phyloP scores from a whole-genome alignment of 2,329 filamentous ascomycete species.

The Tolypocladium capitatum region DNA sequence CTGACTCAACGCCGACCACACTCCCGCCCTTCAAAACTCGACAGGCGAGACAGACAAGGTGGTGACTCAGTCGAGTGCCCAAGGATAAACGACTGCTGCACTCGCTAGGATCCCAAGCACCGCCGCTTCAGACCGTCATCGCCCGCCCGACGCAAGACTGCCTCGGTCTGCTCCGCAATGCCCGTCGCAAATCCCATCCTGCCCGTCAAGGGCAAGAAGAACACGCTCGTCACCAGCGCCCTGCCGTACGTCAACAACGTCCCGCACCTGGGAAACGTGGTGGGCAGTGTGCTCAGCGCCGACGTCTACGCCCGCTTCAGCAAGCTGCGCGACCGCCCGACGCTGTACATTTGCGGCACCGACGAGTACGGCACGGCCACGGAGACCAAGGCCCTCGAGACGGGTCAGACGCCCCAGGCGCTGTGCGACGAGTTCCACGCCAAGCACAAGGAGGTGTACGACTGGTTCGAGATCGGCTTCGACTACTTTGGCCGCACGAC shows the following conservation, averaged over 20 bases:
- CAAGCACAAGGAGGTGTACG: constrained; percentile 80
- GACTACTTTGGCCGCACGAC: constrained; percentile 92
- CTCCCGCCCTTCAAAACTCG: neutral
- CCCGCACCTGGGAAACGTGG: constrained; percentile 78
- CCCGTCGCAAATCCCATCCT: constrained; percentile 31
- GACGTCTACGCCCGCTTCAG: constrained; percentile 77
- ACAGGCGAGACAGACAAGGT: neutral
- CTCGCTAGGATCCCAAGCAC: neutral
- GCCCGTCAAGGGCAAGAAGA: constrained; percentile 62
- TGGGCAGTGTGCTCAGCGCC: constrained; percentile 76
- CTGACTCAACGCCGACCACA: too few relatives aligned
- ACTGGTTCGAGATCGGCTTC: constrained; percentile 93
- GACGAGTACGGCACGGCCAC: constrained; percentile 96
- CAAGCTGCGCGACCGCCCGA: constrained; percentile 65
- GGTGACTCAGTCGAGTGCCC: constrained; percentile 1
- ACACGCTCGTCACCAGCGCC: constrained; percentile 85
- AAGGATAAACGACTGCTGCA: neutral
- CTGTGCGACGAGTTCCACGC: constrained; percentile 89
- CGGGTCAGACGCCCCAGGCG: constrained; percentile 66
- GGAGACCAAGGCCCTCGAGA: constrained; percentile 88
- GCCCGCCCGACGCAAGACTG: neutral
- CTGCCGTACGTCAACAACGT: constrained; percentile 67
- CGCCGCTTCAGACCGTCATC: neutral
- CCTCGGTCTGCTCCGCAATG: constrained; percentile 2
- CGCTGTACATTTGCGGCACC: constrained; percentile 67